Percentiles rank a stretch among this genome's conserved stretches.
Conservation (phyloP, 2,329 filamentous ascomycete genomes). For the Microsporum ferrugineum region DNA sequence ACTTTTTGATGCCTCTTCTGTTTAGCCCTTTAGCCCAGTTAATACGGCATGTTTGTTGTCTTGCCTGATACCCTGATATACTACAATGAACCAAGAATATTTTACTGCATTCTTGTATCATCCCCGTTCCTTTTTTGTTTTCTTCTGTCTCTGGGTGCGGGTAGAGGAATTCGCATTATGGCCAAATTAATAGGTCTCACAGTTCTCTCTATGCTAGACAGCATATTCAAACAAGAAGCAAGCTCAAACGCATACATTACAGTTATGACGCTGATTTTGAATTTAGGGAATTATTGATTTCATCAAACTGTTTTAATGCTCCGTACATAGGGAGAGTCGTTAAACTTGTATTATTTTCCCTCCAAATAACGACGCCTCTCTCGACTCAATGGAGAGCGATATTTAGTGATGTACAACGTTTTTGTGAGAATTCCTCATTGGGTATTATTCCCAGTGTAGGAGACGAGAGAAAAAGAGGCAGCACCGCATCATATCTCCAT, state of each 20-base stretch:
- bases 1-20: background rate
- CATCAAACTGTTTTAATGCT: background rate
- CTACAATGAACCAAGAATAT: background rate
- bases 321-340: background rate
- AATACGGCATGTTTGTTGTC: background rate
- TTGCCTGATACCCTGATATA: background rate
- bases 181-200: too few species aligned
- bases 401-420: conserved; percentile 4
- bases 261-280: background rate
- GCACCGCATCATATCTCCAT: conserved; percentile 2
- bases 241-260: background rate
- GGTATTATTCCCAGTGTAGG: conserved; percentile 1
- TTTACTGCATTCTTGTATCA: background rate
- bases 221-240: background rate
- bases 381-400: background rate
- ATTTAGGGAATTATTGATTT: background rate
- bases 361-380: conserved; percentile 2
- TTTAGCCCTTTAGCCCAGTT: background rate
- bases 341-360: conserved; percentile 5
- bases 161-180: too few species aligned
- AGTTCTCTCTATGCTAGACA: background rate
- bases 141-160: too few species aligned
- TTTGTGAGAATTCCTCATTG: background rate
- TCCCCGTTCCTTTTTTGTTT: background rate
- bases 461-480: conserved; percentile 8